Percentiles rank a stretch among this genome's conserved stretches.
phyloP scores from a whole-genome alignment of 2,329 filamentous ascomycete species.

The Aspergillus fructus region DNA sequence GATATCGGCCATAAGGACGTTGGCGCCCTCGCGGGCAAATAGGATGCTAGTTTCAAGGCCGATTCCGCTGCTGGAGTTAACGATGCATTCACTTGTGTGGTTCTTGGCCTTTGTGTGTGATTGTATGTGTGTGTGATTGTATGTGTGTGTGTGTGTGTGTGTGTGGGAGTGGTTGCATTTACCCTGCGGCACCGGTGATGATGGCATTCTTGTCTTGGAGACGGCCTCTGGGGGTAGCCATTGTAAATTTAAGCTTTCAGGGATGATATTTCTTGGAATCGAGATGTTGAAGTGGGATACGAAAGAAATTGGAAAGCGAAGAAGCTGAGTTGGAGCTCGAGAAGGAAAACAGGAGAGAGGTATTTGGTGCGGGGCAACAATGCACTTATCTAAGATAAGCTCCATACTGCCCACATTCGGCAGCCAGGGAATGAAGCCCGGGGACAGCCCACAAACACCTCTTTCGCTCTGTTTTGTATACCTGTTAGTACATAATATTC shows the following conservation, averaged over 20 bases:
- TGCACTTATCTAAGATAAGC: constrained; percentile 9
- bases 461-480: background rate
- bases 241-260: constrained; percentile 2
- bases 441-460: background rate
- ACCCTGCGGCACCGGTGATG: constrained; percentile 24
- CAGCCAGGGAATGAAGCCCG: background rate
- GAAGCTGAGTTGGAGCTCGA: background rate
- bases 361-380: background rate
- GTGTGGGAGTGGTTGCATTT: background rate
- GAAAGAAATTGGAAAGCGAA: background rate
- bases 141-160: background rate
- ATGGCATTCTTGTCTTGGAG: constrained; percentile 23
- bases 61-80: constrained; percentile 62
- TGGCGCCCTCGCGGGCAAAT: constrained; percentile 84
- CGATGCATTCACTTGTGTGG: background rate
- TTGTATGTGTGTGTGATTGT: background rate
- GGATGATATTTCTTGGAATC: too few relatives aligned
- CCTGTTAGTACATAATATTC: background rate
- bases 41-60: constrained; percentile 89
- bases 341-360: background rate
- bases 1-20: constrained; percentile 81
- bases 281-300: background rate
- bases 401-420: background rate
- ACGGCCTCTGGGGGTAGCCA: constrained; percentile 18
- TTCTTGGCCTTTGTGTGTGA: background rate